Evolutionary conservation across 2,329 filamentous ascomycete species (phyloP).

Genomic region (Colletotrichum sp.): DNA sequence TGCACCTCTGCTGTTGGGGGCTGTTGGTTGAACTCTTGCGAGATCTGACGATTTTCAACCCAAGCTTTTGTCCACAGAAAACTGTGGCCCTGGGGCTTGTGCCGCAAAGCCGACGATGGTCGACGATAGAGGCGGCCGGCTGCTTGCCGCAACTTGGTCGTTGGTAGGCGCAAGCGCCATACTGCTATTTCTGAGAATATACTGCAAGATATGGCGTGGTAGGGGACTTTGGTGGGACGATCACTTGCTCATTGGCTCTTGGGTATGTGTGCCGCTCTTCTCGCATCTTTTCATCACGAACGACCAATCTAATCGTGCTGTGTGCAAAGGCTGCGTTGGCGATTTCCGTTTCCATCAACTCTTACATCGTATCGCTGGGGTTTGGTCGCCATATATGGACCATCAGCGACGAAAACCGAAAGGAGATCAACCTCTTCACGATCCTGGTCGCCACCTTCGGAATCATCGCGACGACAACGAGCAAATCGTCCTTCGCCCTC

Average conservation of each 20-base stretch:
- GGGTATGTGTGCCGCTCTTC: conserved; percentile 30
- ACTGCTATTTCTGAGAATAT: conserved; percentile 34
- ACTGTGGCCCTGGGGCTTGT: not conserved
- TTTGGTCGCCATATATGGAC: conserved; percentile 25
- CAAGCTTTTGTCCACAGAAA: not conserved
- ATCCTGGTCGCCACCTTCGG: conserved; percentile 25
- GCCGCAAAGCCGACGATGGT: conserved; percentile 2
- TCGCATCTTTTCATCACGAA: not conserved
- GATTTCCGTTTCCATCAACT: conserved; percentile 34
- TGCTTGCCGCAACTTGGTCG: conserved; percentile 35
- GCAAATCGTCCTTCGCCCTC: conserved; percentile 27
- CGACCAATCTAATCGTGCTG: not conserved
- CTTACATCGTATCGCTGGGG: conserved; percentile 33
- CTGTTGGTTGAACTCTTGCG: not conserved
- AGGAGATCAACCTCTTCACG: conserved; percentile 23
- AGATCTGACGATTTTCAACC: not conserved
- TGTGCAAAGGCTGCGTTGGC: conserved; percentile 27
- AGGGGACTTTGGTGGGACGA: conserved; percentile 43
- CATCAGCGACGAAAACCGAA: conserved; percentile 21
- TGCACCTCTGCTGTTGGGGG: not conserved
- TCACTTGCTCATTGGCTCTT: conserved; percentile 36
- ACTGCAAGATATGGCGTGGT: conserved; percentile 39
- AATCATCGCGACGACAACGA: conserved; percentile 24
- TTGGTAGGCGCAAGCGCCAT: conserved; percentile 26
- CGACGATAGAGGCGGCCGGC: conserved; percentile 28